Percentiles rank a stretch among this genome's conserved stretches.
These are phyloP conservation scores for Aureobasidium pullulans DNA, from an alignment of 2,329 filamentous ascomycete species.

Conservation along the genomic window DNA sequence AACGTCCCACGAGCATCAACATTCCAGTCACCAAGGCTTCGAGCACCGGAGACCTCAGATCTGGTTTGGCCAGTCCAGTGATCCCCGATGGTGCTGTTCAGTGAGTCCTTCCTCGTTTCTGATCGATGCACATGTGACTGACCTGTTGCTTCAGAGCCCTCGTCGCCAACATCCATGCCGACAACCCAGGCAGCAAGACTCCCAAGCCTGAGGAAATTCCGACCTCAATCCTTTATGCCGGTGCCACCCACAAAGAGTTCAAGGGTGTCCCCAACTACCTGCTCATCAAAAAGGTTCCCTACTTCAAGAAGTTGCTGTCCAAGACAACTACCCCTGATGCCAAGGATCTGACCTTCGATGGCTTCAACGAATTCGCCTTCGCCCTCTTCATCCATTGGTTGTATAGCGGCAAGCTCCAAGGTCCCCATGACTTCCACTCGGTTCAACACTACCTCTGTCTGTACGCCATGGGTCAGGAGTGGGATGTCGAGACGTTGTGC, in stretches of 20 bases:
- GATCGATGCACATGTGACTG: not conserved
- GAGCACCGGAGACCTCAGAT: constrained; percentile 14
- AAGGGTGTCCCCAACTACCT: constrained; percentile 19
- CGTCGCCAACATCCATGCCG: constrained; percentile 13
- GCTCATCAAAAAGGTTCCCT: constrained; percentile 22
- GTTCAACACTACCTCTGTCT: constrained; percentile 28
- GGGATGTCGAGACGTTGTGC: constrained; percentile 23
- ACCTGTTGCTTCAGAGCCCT: constrained; percentile 5
- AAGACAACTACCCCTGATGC: constrained; percentile 15
- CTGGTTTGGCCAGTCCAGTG: constrained; percentile 17
- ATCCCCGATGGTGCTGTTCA: constrained; percentile 17
- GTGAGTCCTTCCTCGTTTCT: not conserved
- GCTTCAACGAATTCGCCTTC: constrained; percentile 25
- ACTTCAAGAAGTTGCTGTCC: constrained; percentile 22
- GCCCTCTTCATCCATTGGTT: constrained; percentile 27
- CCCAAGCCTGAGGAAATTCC: constrained; percentile 11
- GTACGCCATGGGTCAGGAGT: constrained; percentile 26
- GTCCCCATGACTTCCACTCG: constrained; percentile 29
- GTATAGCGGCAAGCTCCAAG: constrained; percentile 22
- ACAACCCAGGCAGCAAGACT: constrained; percentile 12
- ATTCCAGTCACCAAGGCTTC: constrained; percentile 12
- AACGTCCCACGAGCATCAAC: constrained; percentile 2
- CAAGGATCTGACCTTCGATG: constrained; percentile 21
- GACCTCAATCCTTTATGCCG: constrained; percentile 21
- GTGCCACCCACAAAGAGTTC: constrained; percentile 22